Evolutionary conservation across 768 basidiomycete species (phyloP).

Genomic region (Leccinum rimulosum): DNA sequence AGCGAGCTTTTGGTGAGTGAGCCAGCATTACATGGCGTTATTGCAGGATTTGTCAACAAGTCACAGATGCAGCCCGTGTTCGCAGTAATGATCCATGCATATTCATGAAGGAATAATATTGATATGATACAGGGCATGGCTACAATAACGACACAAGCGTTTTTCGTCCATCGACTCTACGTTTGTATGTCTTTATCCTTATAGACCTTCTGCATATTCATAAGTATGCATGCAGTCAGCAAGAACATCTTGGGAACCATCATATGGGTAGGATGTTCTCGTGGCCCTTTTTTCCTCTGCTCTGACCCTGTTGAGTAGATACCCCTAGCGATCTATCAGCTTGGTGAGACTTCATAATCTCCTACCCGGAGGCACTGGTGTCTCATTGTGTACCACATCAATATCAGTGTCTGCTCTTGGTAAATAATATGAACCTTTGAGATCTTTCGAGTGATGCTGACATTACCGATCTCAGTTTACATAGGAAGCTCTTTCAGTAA

Average conservation of each 20-base stretch:
- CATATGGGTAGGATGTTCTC: constrained; percentile 1
- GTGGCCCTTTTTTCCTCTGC: not conserved
- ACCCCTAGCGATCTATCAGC: not conserved
- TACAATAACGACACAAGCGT: not conserved
- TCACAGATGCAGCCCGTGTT: not conserved
- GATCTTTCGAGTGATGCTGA: not conserved
- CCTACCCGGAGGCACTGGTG: not conserved
- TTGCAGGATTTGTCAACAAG: not conserved
- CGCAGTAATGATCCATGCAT: not conserved
- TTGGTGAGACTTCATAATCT: constrained; percentile 2
- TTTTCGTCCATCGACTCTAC: constrained; percentile 4
- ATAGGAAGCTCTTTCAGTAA: not conserved
- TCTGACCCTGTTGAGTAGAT: not conserved
- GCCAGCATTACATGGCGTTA: too few species aligned
- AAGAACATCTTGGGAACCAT: not conserved
- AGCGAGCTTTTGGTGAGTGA: constrained; percentile 2
- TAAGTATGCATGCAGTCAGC: not conserved
- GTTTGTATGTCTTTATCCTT: not conserved
- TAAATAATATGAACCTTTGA: not conserved
- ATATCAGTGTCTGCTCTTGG: not conserved
- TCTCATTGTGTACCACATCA: not conserved
- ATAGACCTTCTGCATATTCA: not conserved
- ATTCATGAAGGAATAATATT: not conserved
- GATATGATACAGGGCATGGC: not conserved
- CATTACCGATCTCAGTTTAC: not conserved